Percentiles rank a stretch among this genome's conserved stretches.
Evolutionary conservation across 805 yeast species (phyloP).

Genomic region (Wickerhamiella lipophila): DNA sequence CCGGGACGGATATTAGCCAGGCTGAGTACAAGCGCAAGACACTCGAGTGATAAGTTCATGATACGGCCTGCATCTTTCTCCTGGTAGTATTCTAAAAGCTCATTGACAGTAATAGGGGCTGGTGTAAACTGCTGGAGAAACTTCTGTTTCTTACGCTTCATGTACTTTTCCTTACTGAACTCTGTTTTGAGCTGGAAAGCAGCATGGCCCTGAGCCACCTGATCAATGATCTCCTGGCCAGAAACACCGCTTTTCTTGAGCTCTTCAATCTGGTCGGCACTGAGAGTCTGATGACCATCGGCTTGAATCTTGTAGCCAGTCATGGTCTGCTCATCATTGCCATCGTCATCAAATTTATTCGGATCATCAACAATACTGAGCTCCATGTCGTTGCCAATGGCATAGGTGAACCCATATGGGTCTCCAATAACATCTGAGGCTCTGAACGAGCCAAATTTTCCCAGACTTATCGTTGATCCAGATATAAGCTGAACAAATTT

Average conservation of each 20-base stretch:
- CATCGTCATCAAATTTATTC: slow-evolving; percentile 25
- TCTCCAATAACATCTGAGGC: slow-evolving; percentile 66
- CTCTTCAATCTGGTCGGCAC: slow-evolving; percentile 70
- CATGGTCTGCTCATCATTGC: slow-evolving; percentile 44
- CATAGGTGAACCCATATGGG: slow-evolving; percentile 82
- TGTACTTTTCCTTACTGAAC: slow-evolving; percentile 82
- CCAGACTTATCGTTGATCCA: slow-evolving; percentile 54
- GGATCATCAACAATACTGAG: slow-evolving; percentile 23
- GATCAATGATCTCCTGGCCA: slow-evolving; percentile 69
- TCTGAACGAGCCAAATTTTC: slow-evolving; percentile 81
- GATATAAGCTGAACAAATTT: slow-evolving; percentile 57
- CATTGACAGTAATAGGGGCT: slow-evolving; percentile 57
- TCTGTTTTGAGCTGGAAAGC: slow-evolving; percentile 81
- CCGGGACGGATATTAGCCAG: slow-evolving; percentile 79
- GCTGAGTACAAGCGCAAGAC: slow-evolving; percentile 63
- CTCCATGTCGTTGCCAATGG: slow-evolving; percentile 44
- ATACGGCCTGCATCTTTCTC: slow-evolving; percentile 66
- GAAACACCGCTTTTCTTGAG: slow-evolving; percentile 62
- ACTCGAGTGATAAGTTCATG: slow-evolving; percentile 73
- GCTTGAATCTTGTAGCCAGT: slow-evolving; percentile 55
- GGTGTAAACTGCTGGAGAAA: slow-evolving; percentile 77
- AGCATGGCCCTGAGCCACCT: slow-evolving; percentile 70
- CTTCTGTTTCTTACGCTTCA: slow-evolving; percentile 84
- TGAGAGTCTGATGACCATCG: slow-evolving; percentile 55
- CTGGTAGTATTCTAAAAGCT: slow-evolving; percentile 56